Base-by-base conservation (phyloP, 2,329 filamentous ascomycete genomes). In the Calycina herbarum region DNA sequence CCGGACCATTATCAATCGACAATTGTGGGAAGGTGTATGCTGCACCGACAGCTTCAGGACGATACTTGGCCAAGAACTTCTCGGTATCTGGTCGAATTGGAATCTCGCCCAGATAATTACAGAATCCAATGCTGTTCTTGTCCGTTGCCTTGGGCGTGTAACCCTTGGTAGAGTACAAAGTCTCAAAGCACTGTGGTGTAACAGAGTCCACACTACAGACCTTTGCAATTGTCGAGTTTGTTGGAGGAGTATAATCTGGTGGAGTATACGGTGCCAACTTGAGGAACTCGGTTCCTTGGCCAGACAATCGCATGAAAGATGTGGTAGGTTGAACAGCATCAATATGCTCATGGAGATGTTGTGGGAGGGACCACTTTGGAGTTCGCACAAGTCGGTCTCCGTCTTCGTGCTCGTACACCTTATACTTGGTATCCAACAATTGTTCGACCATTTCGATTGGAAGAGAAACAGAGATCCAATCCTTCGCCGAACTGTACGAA, bases 191-290 rank as follows among this genome's bases (percentile, higher is more conserved):
- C 5, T 68, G 57, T 6, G 69, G 67, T 2, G 71, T 73, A 1
- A 69, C 67, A 2, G 63, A 62, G 17, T 56, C 62, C 11, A 67
- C 59, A 29, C 97, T 74, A 93, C 95, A 80, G 92, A 97, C 80
- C 20, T 62, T 56, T 5, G 61, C 48, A 13, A 61, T 45, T 24
- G 61, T 57, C 20, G 61, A 48, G 31, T 63, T 65, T 10, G 20
- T 54, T 31, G 57, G 57, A 10, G 63, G 56, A 15, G 64, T 57
- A 40, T 63, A 62, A 13, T 48, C n/a, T 15, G 42, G 56, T 17
- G 56, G 24, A n/a, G 11, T 27, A 54, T 31, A 65, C 20, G 51
- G 54, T 24, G 35, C 56, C 13, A 59, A 27, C 10, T 59, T 54
- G 15, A 64, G 42, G 29, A 59, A 59, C 35, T 60, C 31, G 3